Evolutionary conservation across 1,284 basidiomycete genomes (phyloP).

Genomic region (Afroboletus lepidellus): DNA sequence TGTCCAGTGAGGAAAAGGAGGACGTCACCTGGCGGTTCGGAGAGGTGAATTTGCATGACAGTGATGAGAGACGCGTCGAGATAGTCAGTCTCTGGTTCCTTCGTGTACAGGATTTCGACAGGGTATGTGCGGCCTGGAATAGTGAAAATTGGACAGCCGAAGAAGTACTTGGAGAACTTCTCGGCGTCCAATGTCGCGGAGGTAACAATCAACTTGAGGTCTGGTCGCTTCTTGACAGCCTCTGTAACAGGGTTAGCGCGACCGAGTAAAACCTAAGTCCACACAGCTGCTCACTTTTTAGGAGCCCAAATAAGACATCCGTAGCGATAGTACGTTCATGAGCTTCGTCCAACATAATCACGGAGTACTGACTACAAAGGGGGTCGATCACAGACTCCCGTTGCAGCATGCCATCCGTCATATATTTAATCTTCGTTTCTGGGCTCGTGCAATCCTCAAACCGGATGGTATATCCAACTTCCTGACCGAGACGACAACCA

Average conservation of each 20-base stretch:
- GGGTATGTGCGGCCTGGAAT: constrained; percentile 99
- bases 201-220: constrained; percentile 97
- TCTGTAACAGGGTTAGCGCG: constrained; percentile 51
- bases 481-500: constrained; percentile 93
- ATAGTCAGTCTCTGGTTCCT: constrained; percentile 98
- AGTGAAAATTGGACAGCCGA: constrained; percentile 98
- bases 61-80: constrained; percentile 97
- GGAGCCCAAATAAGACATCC: constrained; percentile 93
- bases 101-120: constrained; percentile 96
- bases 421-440: constrained; percentile 99
- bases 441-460: constrained; percentile 99
- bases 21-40: constrained; percentile 95
- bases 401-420: constrained; percentile 99
- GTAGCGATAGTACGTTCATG: constrained; percentile 98
- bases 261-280: neutral
- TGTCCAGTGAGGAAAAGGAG: constrained; percentile 98
- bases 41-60: constrained; percentile 98
- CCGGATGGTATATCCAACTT: constrained; percentile 98
- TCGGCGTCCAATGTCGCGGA: constrained; percentile 99
- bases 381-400: constrained; percentile 96
- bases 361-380: constrained; percentile 88
- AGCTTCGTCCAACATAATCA: constrained; percentile 98
- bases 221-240: constrained; percentile 90
- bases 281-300: constrained; percentile 76
- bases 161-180: constrained; percentile 99